These are phyloP conservation scores for Orbilia javanica DNA, from an alignment of 2,329 filamentous ascomycete species.

Conservation along the genomic window DNA sequence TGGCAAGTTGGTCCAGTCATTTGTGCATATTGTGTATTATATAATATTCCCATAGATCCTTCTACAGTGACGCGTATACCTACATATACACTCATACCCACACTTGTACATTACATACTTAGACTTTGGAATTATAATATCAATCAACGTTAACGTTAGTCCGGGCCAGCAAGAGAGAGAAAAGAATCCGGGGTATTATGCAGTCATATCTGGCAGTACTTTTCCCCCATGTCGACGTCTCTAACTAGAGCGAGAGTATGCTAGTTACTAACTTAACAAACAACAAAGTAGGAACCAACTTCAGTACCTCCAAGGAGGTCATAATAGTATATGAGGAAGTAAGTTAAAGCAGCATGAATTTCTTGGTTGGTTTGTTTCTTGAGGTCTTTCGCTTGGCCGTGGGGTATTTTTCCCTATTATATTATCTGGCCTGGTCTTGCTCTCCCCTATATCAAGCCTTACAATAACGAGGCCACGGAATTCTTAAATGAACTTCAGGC, in stretches of 20 bases:
- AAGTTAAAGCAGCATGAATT: too few relatives aligned
- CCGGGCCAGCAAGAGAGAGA: not conserved
- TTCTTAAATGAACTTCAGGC: not conserved
- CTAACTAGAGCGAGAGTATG: too few relatives aligned
- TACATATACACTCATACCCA: too few relatives aligned
- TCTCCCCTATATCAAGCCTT: constrained; percentile 1
- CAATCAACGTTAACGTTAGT: too few relatives aligned
- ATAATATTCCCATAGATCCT: constrained; percentile 26
- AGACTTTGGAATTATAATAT: too few relatives aligned
- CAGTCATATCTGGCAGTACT: constrained; percentile 19
- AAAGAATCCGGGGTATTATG: constrained; percentile 15
- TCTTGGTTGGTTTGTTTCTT: too few relatives aligned
- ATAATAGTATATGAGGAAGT: too few relatives aligned
- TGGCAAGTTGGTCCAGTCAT: constrained; percentile 25
- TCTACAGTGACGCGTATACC: constrained; percentile 42
- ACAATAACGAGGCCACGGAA: constrained; percentile 9
- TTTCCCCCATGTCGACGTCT: not conserved
- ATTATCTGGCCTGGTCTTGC: constrained; percentile 34
- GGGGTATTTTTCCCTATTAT: too few relatives aligned
- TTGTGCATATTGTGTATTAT: not conserved
- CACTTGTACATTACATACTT: too few relatives aligned
- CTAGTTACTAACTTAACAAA: too few relatives aligned
- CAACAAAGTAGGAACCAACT: constrained; percentile 20
- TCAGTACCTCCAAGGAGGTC: too few relatives aligned
- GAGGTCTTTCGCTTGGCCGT: too few relatives aligned